These are phyloP conservation scores for Gastroboletus turbinatus DNA, from an alignment of 1,284 basidiomycete genomes.

Conservation along the genomic window DNA sequence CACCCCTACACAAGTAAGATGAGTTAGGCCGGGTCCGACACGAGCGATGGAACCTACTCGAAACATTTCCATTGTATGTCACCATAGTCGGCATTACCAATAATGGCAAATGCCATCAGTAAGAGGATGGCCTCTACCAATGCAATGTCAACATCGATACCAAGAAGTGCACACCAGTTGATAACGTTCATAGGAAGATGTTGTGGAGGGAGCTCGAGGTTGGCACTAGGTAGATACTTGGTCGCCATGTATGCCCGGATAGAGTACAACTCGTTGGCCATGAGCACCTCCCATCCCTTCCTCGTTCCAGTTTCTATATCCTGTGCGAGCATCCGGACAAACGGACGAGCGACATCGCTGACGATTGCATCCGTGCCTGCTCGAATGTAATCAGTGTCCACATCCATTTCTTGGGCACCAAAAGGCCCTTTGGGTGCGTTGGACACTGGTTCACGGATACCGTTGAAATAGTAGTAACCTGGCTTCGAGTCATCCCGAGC, in stretches of 20 bases:
- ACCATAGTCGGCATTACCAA: neutral
- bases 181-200: slow-evolving; percentile 18
- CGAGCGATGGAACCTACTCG: neutral
- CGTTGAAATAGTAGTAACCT: slow-evolving; percentile 17
- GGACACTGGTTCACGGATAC: neutral
- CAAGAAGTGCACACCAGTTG: slow-evolving; percentile 24
- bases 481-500: slow-evolving; percentile 1
- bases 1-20: neutral
- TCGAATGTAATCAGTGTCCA: slow-evolving; percentile 12
- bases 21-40: neutral
- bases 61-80: neutral
- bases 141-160: neutral
- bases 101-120: neutral
- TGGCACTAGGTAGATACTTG: slow-evolving; percentile 19
- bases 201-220: slow-evolving; percentile 12
- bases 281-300: slow-evolving; percentile 17
- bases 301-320: slow-evolving; percentile 6
- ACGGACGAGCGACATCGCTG: slow-evolving; percentile 11
- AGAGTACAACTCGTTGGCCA: slow-evolving; percentile 12
- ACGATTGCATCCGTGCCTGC: slow-evolving; percentile 13
- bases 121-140: slow-evolving; percentile 1
- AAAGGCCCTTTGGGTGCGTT: slow-evolving; percentile 4
- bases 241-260: slow-evolving; percentile 18
- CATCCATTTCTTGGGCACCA: slow-evolving; percentile 8
- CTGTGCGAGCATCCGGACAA: slow-evolving; percentile 3